phyloP scores from a whole-genome alignment of 2,329 filamentous ascomycete genomes.

The Ploettnerulaceae sp. region DNA sequence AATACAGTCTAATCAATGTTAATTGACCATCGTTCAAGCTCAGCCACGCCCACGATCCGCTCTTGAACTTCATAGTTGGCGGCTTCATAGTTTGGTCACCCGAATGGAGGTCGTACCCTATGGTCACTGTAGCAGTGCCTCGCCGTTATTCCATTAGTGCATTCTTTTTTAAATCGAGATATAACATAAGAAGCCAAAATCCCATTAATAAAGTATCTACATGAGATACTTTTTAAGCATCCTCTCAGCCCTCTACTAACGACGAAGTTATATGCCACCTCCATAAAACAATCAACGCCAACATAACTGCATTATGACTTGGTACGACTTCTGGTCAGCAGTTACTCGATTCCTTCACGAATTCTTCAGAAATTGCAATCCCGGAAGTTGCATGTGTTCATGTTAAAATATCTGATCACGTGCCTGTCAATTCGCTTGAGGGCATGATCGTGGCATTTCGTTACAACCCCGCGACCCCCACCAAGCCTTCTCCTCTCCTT shows the following conservation, averaged over 20 bases:
- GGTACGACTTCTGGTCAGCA: conserved; percentile 6
- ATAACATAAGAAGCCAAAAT: too few species aligned
- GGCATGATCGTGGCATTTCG: background rate
- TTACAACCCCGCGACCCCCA: conserved; percentile 17
- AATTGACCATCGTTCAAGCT: background rate
- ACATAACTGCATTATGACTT: conserved; percentile 10
- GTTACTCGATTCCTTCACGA: conserved; percentile 12
- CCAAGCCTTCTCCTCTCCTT: conserved; percentile 8
- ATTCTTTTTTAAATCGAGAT: too few species aligned
- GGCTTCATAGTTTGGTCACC: too few species aligned
- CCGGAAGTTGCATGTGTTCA: conserved; percentile 16
- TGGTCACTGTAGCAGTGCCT: too few species aligned
- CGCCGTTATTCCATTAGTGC: too few species aligned
- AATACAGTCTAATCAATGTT: background rate
- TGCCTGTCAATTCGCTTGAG: background rate
- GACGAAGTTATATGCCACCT: too few species aligned
- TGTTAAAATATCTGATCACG: conserved; percentile 11
- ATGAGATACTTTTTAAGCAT: too few species aligned
- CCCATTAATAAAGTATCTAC: too few species aligned
- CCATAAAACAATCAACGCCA: background rate
- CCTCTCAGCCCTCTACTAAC: too few species aligned
- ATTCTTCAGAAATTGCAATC: conserved; percentile 14
- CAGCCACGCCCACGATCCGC: too few species aligned
- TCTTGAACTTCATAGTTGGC: too few species aligned
- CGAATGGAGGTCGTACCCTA: too few species aligned